phyloP scores from a whole-genome alignment of 2,329 filamentous ascomycete species.

The Hypoxylon sp. region DNA sequence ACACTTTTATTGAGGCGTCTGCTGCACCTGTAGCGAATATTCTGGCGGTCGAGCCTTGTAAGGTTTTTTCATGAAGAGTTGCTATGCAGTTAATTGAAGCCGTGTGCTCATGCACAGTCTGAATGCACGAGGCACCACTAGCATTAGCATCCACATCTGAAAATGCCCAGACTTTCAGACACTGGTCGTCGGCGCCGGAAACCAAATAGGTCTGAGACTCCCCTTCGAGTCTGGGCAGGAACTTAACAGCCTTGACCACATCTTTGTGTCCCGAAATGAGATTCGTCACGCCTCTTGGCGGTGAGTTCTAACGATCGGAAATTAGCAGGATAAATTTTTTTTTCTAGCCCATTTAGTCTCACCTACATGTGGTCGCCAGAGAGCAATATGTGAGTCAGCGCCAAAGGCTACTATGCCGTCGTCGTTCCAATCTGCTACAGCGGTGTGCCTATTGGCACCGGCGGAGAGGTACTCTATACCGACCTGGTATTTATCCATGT shows the following conservation, averaged over 20 bases:
- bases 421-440: constrained; percentile 88
- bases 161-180: constrained; percentile 78
- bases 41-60: constrained; percentile 46
- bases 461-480: constrained; percentile 74
- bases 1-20: constrained; percentile 80
- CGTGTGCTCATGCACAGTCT: constrained; percentile 76
- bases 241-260: constrained; percentile 86
- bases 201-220: constrained; percentile 72
- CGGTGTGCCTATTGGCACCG: constrained; percentile 91
- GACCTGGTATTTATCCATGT: constrained; percentile 50
- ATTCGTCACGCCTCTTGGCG: constrained; percentile 70
- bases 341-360: constrained; percentile 4
- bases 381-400: constrained; percentile 86
- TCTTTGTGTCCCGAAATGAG: constrained; percentile 84
- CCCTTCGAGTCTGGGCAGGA: constrained; percentile 69
- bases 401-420: constrained; percentile 87
- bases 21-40: constrained; percentile 83
- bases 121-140: constrained; percentile 59
- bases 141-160: constrained; percentile 42
- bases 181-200: constrained; percentile 86
- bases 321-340: constrained; percentile 25
- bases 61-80: constrained; percentile 55
- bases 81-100: constrained; percentile 80
- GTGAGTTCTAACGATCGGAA: constrained; percentile 50
- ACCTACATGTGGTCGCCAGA: constrained; percentile 86